phyloP scores from a whole-genome alignment of 208 protist genomes.

The Leishmania turanica region DNA sequence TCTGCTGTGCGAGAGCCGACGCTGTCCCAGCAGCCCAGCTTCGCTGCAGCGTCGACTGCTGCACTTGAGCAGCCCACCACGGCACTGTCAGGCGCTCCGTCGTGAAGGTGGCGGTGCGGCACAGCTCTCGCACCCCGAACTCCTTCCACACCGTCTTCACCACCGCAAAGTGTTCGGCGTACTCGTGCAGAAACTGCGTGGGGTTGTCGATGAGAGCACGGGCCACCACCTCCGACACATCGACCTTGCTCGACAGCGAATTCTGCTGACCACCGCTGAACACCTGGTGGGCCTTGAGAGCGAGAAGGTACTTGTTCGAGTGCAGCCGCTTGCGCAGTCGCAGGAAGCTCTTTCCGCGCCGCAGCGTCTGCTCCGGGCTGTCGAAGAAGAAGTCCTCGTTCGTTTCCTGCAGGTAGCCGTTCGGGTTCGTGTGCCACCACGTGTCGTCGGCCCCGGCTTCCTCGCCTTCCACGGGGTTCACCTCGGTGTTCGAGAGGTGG shows the following conservation, averaged over 20 bases:
- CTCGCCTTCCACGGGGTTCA: slow-evolving; percentile 7
- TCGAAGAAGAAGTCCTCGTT: slow-evolving; percentile 86
- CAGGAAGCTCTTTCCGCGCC: slow-evolving; percentile 39
- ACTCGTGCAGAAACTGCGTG: slow-evolving; percentile 48
- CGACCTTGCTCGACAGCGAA: slow-evolving; percentile 34
- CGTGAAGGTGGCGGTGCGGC: slow-evolving; percentile 47
- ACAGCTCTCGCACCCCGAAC: slow-evolving; percentile 51
- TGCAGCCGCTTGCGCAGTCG: slow-evolving; percentile 52
- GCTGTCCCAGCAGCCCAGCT: slow-evolving; percentile 10
- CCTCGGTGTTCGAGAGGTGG: slow-evolving; percentile 28
- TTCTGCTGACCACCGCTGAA: slow-evolving; percentile 46
- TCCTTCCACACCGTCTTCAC: slow-evolving; percentile 54
- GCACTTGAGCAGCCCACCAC: slow-evolving; percentile 47
- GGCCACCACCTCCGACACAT: slow-evolving; percentile 59
- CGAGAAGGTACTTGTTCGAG: slow-evolving; percentile 40
- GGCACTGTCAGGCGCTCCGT: slow-evolving; percentile 58
- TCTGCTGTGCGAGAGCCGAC: slow-evolving; percentile 2
- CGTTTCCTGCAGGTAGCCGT: slow-evolving; percentile 41
- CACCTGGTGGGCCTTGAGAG: slow-evolving; percentile 61
- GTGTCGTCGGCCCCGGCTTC: slow-evolving; percentile 12
- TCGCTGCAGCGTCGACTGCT: slow-evolving; percentile 31
- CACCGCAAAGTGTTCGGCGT: slow-evolving; percentile 50
- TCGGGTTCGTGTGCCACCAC: slow-evolving; percentile 21
- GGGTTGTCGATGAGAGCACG: slow-evolving; percentile 49
- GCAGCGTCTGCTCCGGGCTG: slow-evolving; percentile 39